These are phyloP conservation scores for Tricholoma saponaceum DNA, from an alignment of 768 basidiomycete species.

Conservation along the genomic window DNA sequence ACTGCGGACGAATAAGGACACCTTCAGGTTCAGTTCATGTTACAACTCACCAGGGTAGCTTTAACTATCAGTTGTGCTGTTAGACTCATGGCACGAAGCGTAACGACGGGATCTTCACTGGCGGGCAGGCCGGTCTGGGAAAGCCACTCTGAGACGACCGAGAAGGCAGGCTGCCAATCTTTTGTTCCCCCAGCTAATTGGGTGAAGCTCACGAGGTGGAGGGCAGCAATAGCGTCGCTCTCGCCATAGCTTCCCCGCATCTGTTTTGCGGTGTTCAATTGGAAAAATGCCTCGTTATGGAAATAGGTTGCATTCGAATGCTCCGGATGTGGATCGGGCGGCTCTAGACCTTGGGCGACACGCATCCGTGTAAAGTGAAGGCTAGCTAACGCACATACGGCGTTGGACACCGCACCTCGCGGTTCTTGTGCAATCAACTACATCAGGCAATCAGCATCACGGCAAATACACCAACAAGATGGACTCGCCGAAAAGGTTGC, in stretches of 20 bases:
- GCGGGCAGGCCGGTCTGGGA: conserved; percentile 56
- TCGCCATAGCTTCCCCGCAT: conserved; percentile 54
- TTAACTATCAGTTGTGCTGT: conserved; percentile 61
- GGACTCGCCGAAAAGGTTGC: conserved; percentile 60
- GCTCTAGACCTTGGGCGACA: conserved; percentile 58
- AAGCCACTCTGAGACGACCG: conserved; percentile 75
- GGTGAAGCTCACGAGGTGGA: conserved; percentile 74
- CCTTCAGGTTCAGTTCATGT: background rate
- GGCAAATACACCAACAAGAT: background rate
- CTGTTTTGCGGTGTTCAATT: conserved; percentile 53
- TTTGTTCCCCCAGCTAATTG: conserved; percentile 63
- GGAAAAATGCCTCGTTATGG: conserved; percentile 64
- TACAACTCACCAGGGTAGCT: conserved; percentile 61
- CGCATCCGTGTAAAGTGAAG: conserved; percentile 64
- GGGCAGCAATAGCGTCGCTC: conserved; percentile 71
- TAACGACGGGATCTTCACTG: conserved; percentile 61
- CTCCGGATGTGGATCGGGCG: conserved; percentile 48
- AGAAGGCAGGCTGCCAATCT: conserved; percentile 69
- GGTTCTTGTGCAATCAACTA: conserved; percentile 62
- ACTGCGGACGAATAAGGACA: conserved; percentile 38
- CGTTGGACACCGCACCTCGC: conserved; percentile 65
- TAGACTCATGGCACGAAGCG: conserved; percentile 50
- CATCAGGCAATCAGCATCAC: conserved; percentile 9
- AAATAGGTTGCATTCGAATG: conserved; percentile 59
- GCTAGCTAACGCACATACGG: conserved; percentile 72